Evolutionary conservation across 345 rosid species (phyloP), one percentile per base, ranked within the genome.

Genomic region (Camelina neglecta): DNA sequence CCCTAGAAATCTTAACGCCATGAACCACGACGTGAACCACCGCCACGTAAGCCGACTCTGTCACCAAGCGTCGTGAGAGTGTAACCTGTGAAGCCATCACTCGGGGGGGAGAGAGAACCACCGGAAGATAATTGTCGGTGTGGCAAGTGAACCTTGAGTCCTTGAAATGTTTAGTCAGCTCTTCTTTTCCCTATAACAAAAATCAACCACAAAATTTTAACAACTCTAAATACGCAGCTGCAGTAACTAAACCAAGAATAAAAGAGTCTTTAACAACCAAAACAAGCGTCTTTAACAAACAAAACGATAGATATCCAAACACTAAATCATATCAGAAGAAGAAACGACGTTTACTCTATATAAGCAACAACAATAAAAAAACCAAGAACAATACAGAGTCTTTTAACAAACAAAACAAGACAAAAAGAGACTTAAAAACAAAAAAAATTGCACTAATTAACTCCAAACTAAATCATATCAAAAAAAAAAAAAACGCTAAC

Each of bases 151-250:
- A 88, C 7, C 16, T 48, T 0, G 88, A 83, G 7, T 42, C 29
- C 75, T 59, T 65, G 54, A 84, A 86, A 2, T 61, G 79, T 9
- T 45, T 41, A 10, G 2, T 51, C 20, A 82, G 12, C 2, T 76
- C 84, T 9, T 71, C 62, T 57, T 63, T 86, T 2, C 90, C 92
- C 91, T 87, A 56, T 11, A 1, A 45, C 65, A 35, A 29, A 47
- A 24, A 8, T 12, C 31, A 31, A 26, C 11, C 21, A 13, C 31
- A 35, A 23, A 33, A 33, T 58, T 16, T 31, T 57, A 55, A 55
- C 60, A 11, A 56, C 60, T 3, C 18, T 56, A 56, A 6, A 12
- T 26, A 56, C 29, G 9, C 35, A 24, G 2, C 9, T 6, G 1
- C 1, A 49, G 13, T 23, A 4, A 53, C 15, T 53, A 21, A 51